A percentile compares a stretch with the other conserved stretches of the same genome.
Evolutionary conservation across 1,284 basidiomycete genomes (phyloP).

Genomic region (Peniophora sp.): DNA sequence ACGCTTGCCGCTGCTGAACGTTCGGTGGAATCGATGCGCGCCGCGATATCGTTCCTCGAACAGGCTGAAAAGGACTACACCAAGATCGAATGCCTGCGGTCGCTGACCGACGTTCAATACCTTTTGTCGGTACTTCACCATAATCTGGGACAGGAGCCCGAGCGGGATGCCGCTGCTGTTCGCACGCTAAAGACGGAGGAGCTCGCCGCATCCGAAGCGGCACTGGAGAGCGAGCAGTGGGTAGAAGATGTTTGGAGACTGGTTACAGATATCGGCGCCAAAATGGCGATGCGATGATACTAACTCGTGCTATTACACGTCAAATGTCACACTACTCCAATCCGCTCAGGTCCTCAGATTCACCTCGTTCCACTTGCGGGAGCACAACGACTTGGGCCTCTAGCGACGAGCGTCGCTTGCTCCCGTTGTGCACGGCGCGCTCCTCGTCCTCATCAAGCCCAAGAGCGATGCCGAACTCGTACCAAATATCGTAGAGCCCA

Average conservation of each 20-base stretch:
- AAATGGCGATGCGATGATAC: constrained; percentile 29
- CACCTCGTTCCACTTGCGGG: no score
- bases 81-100: constrained; percentile 46
- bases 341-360: neutral
- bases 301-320: neutral
- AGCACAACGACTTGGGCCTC: no score
- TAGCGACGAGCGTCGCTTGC: no score
- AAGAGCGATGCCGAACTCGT: no score
- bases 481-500: no score
- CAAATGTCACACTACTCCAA: neutral
- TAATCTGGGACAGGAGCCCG: constrained; percentile 46
- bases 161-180: constrained; percentile 47
- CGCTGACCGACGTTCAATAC: constrained; percentile 62
- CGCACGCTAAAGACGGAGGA: constrained; percentile 40
- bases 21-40: constrained; percentile 37
- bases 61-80: constrained; percentile 59
- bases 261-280: constrained; percentile 48
- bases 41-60: constrained; percentile 52
- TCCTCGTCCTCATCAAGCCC: no score
- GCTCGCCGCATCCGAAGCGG: constrained; percentile 31
- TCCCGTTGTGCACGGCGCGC: no score
- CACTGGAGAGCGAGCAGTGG: constrained; percentile 41
- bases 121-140: constrained; percentile 62
- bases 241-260: constrained; percentile 48
- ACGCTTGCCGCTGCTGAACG: constrained; percentile 39